These are phyloP conservation scores for Chenopodium quinoa DNA, from an alignment of 148 eudicot species.

Conservation along the genomic window DNA sequence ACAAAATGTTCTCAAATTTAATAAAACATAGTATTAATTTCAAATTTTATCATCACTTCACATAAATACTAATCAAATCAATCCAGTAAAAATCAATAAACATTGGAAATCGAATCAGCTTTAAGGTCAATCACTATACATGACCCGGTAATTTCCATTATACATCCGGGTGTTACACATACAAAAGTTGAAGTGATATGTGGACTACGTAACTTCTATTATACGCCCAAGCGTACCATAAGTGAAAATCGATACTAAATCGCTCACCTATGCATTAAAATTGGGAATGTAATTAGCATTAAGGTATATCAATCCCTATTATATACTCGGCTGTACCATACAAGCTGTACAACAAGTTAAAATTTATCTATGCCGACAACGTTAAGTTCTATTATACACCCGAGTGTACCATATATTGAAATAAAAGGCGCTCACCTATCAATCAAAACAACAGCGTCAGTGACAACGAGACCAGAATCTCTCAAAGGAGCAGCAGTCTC, in stretches of 20 bases:
- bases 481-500: conserved; percentile 78
- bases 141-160: no score
- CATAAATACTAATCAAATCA: not conserved
- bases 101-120: not conserved
- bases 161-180: no score
- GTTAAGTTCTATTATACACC: not conserved
- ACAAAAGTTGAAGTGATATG: no score
- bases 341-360: not conserved
- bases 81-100: not conserved
- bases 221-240: not conserved
- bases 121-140: not conserved
- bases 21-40: not conserved
- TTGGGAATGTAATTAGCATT: no score
- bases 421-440: conserved; percentile 34
- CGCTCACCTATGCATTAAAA: no score
- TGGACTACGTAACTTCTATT: not conserved
- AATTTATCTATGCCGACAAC: not conserved
- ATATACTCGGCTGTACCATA: no score
- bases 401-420: not conserved
- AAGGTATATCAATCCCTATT: no score
- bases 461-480: conserved; percentile 59
- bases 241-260: no score
- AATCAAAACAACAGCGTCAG: conserved; percentile 78
- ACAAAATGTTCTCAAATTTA: not conserved
- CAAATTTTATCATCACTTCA: not conserved